Base-by-base conservation (phyloP, 176 grass and related monocot genomes). In the Miscanthus lutarioriparius region DNA sequence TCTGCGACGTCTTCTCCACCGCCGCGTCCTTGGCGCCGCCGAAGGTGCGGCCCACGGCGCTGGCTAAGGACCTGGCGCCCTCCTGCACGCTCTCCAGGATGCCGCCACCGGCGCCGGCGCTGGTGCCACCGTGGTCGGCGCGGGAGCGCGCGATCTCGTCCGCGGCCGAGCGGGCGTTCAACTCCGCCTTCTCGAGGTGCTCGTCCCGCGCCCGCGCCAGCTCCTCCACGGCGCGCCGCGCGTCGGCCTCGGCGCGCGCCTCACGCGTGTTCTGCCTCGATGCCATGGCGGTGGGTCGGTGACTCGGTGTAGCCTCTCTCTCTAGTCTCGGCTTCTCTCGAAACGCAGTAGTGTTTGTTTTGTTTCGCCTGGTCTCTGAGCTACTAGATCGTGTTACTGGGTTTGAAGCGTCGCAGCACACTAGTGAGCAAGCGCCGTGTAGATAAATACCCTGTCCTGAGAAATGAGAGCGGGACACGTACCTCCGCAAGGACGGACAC, bases 61-160 rank as follows among this genome's bases (percentile, higher is more conserved):
- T 86, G 1, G 87, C 70, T 2, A 91, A 35, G 35, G 88, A 90
- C 80, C 83, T 92, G 63, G 90, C 76, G 67, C 90, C 86, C 59
- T 90, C 86, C 85, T 90, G 86, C 33, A 92, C 72, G 78, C 87
- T 94, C 47, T 43, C 90, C 35, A 97, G 58, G 72, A 97, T 88
- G 79, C 95, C 84, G 11, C 88, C 40, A 1, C 49, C 61, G 2
- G 15, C 51, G 26, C 4, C 33, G 9, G 4, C 73, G 70, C 77
- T n/a, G n/a, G n/a, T n/a, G n/a, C n/a, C n/a, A n/a, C n/a, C n/a
- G n/a, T n/a, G 75, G 45, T 81, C 86, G 28, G 54, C 81, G 10
- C 88, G 88, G 54, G 82, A 30, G 81, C 80, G 53, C 27, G 92
- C 72, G 65, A 97, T 87, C 84, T 93, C 87, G 64, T 97, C 92